A percentile compares a stretch with the other conserved stretches of the same genome.
These are phyloP conservation scores for Balamuthia mandrillaris DNA, from an alignment of 208 protist species.

Conservation along the genomic window DNA sequence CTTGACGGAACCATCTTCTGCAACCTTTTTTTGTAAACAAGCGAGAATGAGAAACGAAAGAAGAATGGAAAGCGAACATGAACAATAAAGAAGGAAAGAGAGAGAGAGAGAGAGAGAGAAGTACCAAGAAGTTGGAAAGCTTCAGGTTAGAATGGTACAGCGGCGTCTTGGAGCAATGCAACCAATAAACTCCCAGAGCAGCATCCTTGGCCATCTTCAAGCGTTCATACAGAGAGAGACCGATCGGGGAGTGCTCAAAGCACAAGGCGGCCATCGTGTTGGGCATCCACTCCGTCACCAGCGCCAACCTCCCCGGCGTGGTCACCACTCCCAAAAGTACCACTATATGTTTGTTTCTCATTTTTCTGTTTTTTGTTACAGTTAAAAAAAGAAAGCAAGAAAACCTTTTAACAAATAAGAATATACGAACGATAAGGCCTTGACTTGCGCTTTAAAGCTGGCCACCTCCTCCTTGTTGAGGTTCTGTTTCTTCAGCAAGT, in stretches of 20 bases:
- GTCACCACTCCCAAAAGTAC: neutral
- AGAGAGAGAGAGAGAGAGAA: neutral
- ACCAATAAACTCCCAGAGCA: neutral
- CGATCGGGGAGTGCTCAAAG: too few species aligned
- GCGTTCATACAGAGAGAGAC: neutral
- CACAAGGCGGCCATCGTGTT: neutral
- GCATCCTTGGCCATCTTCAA: constrained; percentile 30
- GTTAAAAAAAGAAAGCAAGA: neutral
- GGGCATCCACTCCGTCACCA: constrained; percentile 14
- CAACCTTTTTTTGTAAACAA: neutral
- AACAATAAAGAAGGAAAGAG: neutral
- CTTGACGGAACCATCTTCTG: neutral
- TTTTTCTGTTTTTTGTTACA: constrained; percentile 1
- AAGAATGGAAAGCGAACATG: neutral
- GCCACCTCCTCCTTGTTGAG: neutral
- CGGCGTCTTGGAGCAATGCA: neutral
- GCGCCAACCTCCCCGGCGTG: neutral
- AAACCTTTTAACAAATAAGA: neutral
- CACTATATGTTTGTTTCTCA: neutral
- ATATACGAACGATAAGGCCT: neutral
- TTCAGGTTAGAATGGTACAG: constrained; percentile 3
- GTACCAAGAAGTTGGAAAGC: constrained; percentile 5
- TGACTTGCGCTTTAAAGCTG: neutral
- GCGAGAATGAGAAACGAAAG: neutral
- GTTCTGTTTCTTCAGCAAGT: neutral